Evolutionary conservation across 2,329 filamentous ascomycete species (phyloP).

Genomic region (Penicillium hordei): DNA sequence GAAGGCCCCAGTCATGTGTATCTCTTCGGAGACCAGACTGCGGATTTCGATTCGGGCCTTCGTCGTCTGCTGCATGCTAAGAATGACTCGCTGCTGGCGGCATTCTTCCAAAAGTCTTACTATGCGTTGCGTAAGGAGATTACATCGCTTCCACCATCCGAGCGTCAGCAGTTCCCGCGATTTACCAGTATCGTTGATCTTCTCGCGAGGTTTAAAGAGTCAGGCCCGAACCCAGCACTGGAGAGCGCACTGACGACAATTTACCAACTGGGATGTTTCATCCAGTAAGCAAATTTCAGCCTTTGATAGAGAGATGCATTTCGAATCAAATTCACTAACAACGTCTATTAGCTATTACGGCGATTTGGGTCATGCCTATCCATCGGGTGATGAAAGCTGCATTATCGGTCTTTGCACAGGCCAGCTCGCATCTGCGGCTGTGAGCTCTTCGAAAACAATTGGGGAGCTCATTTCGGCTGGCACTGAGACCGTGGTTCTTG

Average conservation of each 20-base stretch:
- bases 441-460: conserved; percentile 42
- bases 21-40: conserved; percentile 51
- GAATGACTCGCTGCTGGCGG: conserved; percentile 43
- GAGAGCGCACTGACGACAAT: conserved; percentile 47
- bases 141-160: conserved; percentile 33
- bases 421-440: conserved; percentile 42
- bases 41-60: conserved; percentile 44
- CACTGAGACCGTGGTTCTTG: conserved; percentile 44
- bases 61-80: conserved; percentile 44
- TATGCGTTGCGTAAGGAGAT: conserved; percentile 45
- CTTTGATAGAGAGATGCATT: neutral
- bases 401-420: conserved; percentile 48
- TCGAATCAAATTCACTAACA: conserved; percentile 11
- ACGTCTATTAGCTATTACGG: conserved; percentile 41
- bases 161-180: conserved; percentile 39
- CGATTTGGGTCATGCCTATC: conserved; percentile 44
- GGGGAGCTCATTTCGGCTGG: conserved; percentile 45
- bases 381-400: conserved; percentile 36
- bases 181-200: conserved; percentile 44
- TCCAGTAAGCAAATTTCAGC: conserved; percentile 37
- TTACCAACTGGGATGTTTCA: conserved; percentile 46
- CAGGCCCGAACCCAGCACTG: conserved; percentile 39
- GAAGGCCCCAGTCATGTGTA: conserved; percentile 37
- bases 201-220: conserved; percentile 35
- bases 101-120: conserved; percentile 46